Base-by-base conservation (phyloP, 2,329 filamentous ascomycete species). In the Emmonsiellopsis sp. region DNA sequence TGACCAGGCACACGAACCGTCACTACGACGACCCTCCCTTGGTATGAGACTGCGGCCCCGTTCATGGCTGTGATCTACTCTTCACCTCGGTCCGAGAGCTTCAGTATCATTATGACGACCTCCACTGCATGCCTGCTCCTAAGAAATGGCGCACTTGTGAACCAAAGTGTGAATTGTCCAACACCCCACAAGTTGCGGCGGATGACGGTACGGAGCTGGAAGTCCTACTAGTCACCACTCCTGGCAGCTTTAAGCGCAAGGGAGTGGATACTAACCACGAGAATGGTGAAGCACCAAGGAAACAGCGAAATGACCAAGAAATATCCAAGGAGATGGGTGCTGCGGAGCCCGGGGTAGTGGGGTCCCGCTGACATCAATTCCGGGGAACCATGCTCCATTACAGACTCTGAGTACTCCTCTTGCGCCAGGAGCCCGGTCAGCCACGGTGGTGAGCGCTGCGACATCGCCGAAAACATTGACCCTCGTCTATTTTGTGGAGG, bases 11-110 rank as follows among this genome's bases (percentile, higher is more conserved):
- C 11, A 50, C 42, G 37, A 31, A 50, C 11, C 5, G 13, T 8
- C 27, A 42, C 27, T 50, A 49, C 11, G 21, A 37, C 7, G 36
- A 37, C 47, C 10, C 36, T 49, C 5, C n/a, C 34, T 50, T 50
- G 39, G 21, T 3, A 50, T 17, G 21, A 11, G 27, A 42, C n/a
- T 42, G 37, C 11, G 48, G 34, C 17, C 42, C 10, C 48, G 31
- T 33, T 50, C 48, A n/a, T 17, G 11, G 27, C 21, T 50, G 48
- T 50, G 39, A 50, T 40, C n/a, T 50, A 37, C 37, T 50, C 13
- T 50, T 50, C 37, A 33, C 17, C 13, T 43, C 39, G 36, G 17
- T 50, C 27, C 13, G n/a, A 31, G 37, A 50, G 39, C 34, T 50
- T 14, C 37, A 50, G 48, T 14, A 42, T 40, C 39, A 50, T 42